Percentiles rank a stretch among this genome's conserved stretches.
Evolutionary conservation across 352 stramenopile genomes (phyloP).

Genomic region (Pythium coloratum): DNA sequence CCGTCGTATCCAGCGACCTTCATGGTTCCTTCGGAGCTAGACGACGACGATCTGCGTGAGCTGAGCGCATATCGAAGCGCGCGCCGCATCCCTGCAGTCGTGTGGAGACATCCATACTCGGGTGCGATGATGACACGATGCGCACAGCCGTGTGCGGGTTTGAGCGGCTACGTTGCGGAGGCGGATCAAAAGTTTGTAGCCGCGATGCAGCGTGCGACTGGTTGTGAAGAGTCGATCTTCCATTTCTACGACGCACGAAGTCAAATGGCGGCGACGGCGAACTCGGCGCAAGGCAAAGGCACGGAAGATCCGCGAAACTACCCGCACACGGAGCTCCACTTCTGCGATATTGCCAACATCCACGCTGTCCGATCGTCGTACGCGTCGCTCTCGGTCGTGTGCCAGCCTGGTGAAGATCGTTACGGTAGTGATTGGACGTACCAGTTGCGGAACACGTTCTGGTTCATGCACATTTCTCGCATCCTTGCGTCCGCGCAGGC

Average conservation of each 20-base stretch:
- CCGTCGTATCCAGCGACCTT: conserved; percentile 94
- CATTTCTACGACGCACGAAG: conserved; percentile 86
- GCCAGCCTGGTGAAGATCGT: conserved; percentile 75
- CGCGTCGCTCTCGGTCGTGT: conserved; percentile 70
- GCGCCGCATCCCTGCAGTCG: conserved; percentile 91
- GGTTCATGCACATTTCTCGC: conserved; percentile 95
- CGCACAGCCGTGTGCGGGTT: conserved; percentile 78
- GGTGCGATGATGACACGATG: conserved; percentile 89
- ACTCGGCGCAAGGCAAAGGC: conserved; percentile 85
- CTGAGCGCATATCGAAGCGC: conserved; percentile 93
- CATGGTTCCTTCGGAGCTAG: conserved; percentile 90
- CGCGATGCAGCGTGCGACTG: conserved; percentile 69
- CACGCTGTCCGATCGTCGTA: conserved; percentile 94
- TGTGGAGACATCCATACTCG: conserved; percentile 91
- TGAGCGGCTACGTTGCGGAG: conserved; percentile 81
- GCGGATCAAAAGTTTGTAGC: conserved; percentile 81
- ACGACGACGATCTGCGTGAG: conserved; percentile 88
- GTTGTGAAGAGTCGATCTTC: conserved; percentile 66
- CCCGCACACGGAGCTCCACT: conserved; percentile 93
- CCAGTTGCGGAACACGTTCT: conserved; percentile 95
- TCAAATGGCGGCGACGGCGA: conserved; percentile 84
- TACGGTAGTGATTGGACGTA: conserved; percentile 78
- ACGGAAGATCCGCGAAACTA: conserved; percentile 95
- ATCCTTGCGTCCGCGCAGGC: conserved; percentile 94
- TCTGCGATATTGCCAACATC: conserved; percentile 99